Percentiles rank a stretch among this genome's conserved stretches.
Evolutionary conservation across 345 rosid species (phyloP).

Genomic region (Citrus maxima): DNA sequence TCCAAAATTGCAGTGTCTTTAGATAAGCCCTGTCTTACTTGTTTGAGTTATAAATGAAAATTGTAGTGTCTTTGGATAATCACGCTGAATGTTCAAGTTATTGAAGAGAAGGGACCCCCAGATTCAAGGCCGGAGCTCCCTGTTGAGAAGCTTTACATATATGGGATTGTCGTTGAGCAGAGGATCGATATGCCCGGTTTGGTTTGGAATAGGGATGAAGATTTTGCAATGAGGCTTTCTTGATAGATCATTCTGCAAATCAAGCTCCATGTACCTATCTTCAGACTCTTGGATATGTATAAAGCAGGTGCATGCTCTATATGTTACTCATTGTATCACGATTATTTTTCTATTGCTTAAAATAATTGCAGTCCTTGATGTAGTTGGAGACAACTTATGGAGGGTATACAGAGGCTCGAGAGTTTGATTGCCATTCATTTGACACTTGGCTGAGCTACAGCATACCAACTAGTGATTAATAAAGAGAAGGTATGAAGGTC

Average conservation of each 20-base stretch:
- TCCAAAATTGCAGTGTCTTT: conserved; percentile 64
- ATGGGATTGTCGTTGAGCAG: conserved; percentile 51
- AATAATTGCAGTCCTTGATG: conserved; percentile 23
- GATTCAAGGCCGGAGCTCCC: too few relatives aligned
- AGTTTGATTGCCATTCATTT: too few relatives aligned
- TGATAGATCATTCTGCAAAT: conserved; percentile 16
- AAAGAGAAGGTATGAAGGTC: too few relatives aligned
- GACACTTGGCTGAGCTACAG: too few relatives aligned
- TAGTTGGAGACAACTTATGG: too few relatives aligned
- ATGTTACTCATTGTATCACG: conserved; percentile 15
- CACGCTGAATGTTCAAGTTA: too few relatives aligned
- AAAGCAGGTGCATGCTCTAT: conserved; percentile 33
- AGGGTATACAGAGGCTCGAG: too few relatives aligned
- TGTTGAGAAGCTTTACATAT: too few relatives aligned
- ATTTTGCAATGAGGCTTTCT: conserved; percentile 38
- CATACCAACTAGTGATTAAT: too few relatives aligned
- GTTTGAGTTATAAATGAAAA: conserved; percentile 1
- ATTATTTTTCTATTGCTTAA: conserved; percentile 22
- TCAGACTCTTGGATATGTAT: conserved; percentile 2
- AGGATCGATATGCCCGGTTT: conserved; percentile 71
- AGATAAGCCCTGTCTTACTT: conserved; percentile 43
- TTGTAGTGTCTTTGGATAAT: too few relatives aligned
- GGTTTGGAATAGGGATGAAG: conserved; percentile 72
- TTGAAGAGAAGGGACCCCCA: too few relatives aligned
- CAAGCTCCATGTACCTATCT: background rate